Base-by-base conservation (phyloP, 2,329 filamentous ascomycete genomes). In the Pseudogymnoascus sp. region DNA sequence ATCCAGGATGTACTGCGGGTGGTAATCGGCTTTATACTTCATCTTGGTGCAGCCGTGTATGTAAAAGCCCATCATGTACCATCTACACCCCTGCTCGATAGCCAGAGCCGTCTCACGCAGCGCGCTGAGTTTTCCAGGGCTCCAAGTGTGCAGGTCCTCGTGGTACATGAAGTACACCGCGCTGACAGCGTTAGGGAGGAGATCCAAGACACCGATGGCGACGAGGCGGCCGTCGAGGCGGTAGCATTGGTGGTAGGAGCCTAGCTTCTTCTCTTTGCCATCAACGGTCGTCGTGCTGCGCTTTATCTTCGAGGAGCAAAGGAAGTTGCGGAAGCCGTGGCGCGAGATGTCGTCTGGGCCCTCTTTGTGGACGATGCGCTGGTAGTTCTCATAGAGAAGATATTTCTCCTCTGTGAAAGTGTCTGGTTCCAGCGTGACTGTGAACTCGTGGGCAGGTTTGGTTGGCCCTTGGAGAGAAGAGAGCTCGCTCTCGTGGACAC, bases 111-210 rank as follows among this genome's bases (percentile, higher is more conserved):
- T 89, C 75, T 95, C 90, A 66, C 87, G 79, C 66, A 93, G 74
- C 1, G 90, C 90, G 37, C 88, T 87, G 4, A 93, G 76, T 74
- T 93, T 95, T 1, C 90, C 90, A 31, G 90, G 88, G 23, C 82
- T 82, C 76, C 84, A 87, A 64, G 81, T 79, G 69, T 89, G 85
- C 62, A 92, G 85, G 67, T 89, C 89, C 71, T 88, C 85, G 71
- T 93, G 84, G 71, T 95, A 95, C 66, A 95, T 77, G 72, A 95
- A 91, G 76, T 95, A 95, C 10, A 95, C 90, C 4, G 88, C 88
- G 70, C 90, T 93, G 61, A 95, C 88, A 68, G 85, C 87, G 65
- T 90, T 79, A 0, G 90, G 90, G 1, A 95, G 79, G 7, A 95
- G 79, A 72, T 95, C 90, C 4, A 95, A 78, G 1, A 95, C 88